A percentile compares a stretch with the other conserved stretches of the same genome.
These are phyloP conservation scores for Meripilus lineatus DNA, from an alignment of 1,284 basidiomycete genomes.

Conservation along the genomic window DNA sequence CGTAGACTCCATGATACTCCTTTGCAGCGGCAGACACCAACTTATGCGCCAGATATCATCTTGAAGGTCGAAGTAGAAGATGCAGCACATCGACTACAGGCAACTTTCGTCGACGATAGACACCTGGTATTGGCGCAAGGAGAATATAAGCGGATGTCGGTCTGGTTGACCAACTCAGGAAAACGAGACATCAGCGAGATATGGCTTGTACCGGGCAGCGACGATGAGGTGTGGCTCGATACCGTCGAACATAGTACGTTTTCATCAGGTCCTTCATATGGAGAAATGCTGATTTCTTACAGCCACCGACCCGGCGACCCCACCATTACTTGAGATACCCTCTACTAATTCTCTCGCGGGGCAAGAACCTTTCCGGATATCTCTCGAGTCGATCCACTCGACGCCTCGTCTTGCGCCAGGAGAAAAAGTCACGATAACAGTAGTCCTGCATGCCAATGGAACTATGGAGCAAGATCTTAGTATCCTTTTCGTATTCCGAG, in stretches of 20 bases:
- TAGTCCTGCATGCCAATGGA: constrained; percentile 49
- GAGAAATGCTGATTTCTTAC: constrained; percentile 30
- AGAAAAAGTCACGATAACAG: constrained; percentile 41
- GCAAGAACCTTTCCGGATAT: constrained; percentile 42
- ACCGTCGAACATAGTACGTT: no score
- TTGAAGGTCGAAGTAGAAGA: constrained; percentile 57
- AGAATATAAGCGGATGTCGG: constrained; percentile 46
- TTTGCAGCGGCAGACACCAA: constrained; percentile 56
- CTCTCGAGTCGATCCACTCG: constrained; percentile 31
- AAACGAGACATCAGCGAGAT: constrained; percentile 51
- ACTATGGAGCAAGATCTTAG: constrained; percentile 47
- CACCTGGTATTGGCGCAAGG: constrained; percentile 53
- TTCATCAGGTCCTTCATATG: no score
- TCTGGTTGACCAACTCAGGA: constrained; percentile 64
- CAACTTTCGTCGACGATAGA: constrained; percentile 50
- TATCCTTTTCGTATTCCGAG: constrained; percentile 64
- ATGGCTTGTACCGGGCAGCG: constrained; percentile 58
- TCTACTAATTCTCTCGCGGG: constrained; percentile 53
- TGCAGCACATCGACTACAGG: constrained; percentile 51
- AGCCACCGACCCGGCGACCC: no score
- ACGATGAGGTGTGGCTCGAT: constrained; percentile 59
- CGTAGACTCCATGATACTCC: constrained; percentile 64
- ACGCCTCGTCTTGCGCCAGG: constrained; percentile 39
- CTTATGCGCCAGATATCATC: constrained; percentile 60
- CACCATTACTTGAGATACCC: constrained; percentile 13